Evolutionary conservation across 75 land plant species (phyloP), one percentile per base, ranked within the genome.

Genomic region (Selaginella tamariscina): DNA sequence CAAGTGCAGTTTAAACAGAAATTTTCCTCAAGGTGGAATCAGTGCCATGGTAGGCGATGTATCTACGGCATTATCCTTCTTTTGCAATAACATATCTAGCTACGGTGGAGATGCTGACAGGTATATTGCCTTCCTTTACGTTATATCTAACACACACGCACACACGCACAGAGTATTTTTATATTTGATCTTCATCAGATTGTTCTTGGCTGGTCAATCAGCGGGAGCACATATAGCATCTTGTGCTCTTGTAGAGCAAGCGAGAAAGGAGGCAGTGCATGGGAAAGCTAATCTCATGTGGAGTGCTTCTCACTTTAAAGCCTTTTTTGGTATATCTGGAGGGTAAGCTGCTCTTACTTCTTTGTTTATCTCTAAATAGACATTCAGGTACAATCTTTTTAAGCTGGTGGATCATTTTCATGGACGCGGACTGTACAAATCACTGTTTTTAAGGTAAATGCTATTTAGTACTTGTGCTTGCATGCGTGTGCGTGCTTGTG

Each of bases 171-270:
- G 30, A 2, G n/a, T 27, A 59, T 5, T 21, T 21, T 22, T 8
- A 59, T 22, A 2, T 29, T 66, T 32, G 13, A 1, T 31, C 5
- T 66, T 31, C 1, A 32, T 8, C 2, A 94, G 98, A 71, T 68
- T 94, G 23, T 89, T 81, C 79, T 65, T 94, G 56, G 88, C 84
- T 78, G 98, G 98, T 27, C 98, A 94, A 71, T 94, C 98, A 31
- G 98, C 98, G 32, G 98, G 98, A 65, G 88, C 91, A 64, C 98
- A 94, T 79, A 80, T 94, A 74, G 86, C 86, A 33, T 83, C 98
- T 30, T 89, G 96, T 70, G 73, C 88, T 62, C 82, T 94, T 11
- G 33, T 89, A 31, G 74, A 81, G 66, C 98, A 89, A 73, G 98
- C 96, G 32, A 78, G 79, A 32, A 82, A 83, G 68, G 88, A 89